phyloP scores from a whole-genome alignment of 2,329 filamentous ascomycete genomes.

The Talaromyces atroroseus region DNA sequence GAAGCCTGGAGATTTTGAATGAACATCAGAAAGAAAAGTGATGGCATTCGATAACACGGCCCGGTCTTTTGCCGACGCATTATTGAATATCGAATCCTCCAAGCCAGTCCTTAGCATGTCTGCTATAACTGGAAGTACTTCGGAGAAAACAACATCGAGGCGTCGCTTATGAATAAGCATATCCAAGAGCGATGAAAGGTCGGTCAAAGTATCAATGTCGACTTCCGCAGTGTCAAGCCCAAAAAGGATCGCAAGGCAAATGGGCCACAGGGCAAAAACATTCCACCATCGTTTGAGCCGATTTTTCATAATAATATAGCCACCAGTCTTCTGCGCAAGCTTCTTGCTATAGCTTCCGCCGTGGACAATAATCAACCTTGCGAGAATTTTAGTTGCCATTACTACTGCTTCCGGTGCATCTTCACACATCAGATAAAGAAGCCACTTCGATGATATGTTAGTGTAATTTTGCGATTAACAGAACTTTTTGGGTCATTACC shows the following conservation, averaged over 20 bases:
- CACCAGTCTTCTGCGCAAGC: slow-evolving; percentile 79
- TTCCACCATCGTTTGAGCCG: slow-evolving; percentile 86
- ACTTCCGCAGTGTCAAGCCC: slow-evolving; percentile 72
- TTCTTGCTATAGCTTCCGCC: slow-evolving; percentile 77
- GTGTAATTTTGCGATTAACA: not conserved
- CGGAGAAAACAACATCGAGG: slow-evolving; percentile 65
- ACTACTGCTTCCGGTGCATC: slow-evolving; percentile 77
- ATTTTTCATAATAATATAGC: slow-evolving; percentile 78
- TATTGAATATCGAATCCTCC: slow-evolving; percentile 57
- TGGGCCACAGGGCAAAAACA: slow-evolving; percentile 74
- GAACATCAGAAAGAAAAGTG: slow-evolving; percentile 72
- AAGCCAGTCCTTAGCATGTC: slow-evolving; percentile 84
- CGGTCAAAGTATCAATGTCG: slow-evolving; percentile 67
- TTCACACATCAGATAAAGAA: slow-evolving; percentile 84
- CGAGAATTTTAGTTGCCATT: slow-evolving; percentile 74
- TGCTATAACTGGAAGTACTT: slow-evolving; percentile 72
- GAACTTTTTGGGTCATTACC: slow-evolving; percentile 44
- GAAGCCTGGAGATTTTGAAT: slow-evolving; percentile 70
- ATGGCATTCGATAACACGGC: slow-evolving; percentile 69
- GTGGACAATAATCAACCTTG: slow-evolving; percentile 75
- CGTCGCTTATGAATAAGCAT: slow-evolving; percentile 58
- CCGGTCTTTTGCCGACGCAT: slow-evolving; percentile 54
- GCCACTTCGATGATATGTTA: slow-evolving; percentile 57
- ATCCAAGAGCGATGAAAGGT: slow-evolving; percentile 67
- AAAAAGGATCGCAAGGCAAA: slow-evolving; percentile 84